Evolutionary conservation across 306 rosid species (phyloP).

Genomic region (Vigna nakashimae): DNA sequence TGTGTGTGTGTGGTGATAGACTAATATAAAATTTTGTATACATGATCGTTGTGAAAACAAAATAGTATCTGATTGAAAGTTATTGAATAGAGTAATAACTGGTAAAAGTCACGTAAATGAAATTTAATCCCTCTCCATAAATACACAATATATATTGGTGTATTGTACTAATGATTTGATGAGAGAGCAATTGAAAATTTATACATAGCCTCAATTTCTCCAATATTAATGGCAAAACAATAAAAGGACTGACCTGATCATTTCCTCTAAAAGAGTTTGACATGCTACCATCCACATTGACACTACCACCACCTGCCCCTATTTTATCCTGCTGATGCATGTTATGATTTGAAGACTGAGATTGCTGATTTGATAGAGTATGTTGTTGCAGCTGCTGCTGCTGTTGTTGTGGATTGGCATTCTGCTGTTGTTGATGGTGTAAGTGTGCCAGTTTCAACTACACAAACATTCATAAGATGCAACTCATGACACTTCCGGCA

Average conservation of each 20-base stretch:
- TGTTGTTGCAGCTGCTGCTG: conserved; percentile 87
- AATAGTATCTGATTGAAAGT: no score
- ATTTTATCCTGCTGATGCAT: conserved; percentile 91
- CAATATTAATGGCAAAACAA: not conserved
- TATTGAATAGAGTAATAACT: no score
- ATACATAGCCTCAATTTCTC: conserved; percentile 25
- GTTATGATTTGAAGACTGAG: conserved; percentile 79
- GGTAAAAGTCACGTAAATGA: no score
- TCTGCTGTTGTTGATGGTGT: conserved; percentile 78
- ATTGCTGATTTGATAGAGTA: conserved; percentile 85
- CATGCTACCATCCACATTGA: conserved; percentile 84
- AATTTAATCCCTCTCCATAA: no score
- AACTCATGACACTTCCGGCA: conserved; percentile 7
- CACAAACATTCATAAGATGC: conserved; percentile 44
- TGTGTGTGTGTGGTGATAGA: no score
- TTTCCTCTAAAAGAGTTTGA: conserved; percentile 94
- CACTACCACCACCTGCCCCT: conserved; percentile 76
- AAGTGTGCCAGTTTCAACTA: conserved; percentile 89
- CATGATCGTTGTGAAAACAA: no score
- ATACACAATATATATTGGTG: not conserved
- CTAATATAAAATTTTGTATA: no score
- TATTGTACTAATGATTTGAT: not conserved
- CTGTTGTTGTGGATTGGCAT: conserved; percentile 73
- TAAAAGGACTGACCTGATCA: conserved; percentile 83
- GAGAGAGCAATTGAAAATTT: conserved; percentile 11